Evolutionary conservation across 2,329 filamentous ascomycete genomes (phyloP).

Genomic region (Coniochaeta sp.): DNA sequence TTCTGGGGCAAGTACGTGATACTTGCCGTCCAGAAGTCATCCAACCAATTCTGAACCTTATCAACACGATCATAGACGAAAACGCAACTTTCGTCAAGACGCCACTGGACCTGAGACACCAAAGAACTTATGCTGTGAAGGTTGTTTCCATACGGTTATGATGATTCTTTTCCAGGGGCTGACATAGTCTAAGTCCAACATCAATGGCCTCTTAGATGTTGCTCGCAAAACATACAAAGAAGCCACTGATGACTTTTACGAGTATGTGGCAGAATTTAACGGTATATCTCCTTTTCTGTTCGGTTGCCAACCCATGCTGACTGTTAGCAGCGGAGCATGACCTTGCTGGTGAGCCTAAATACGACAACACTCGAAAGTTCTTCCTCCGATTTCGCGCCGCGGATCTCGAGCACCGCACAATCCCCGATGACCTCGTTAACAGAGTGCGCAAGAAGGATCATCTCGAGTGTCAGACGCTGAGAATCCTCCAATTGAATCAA

Average conservation of each 20-base stretch:
- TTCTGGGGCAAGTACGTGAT: constrained; percentile 61
- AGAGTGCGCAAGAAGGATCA: constrained; percentile 61
- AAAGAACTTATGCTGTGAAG: constrained; percentile 84
- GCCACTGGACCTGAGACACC: constrained; percentile 80
- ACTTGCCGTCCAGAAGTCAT: constrained; percentile 61
- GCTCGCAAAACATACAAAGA: constrained; percentile 87
- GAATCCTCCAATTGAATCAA: constrained; percentile 72
- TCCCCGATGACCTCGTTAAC: constrained; percentile 74
- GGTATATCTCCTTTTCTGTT: background rate
- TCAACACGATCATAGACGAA: constrained; percentile 66
- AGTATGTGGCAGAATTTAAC: constrained; percentile 33
- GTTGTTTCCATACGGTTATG: constrained; percentile 24
- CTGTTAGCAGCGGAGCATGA: constrained; percentile 42
- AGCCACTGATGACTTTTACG: constrained; percentile 67
- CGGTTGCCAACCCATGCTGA: background rate
- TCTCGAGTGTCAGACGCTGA: constrained; percentile 81
- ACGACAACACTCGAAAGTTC: constrained; percentile 70
- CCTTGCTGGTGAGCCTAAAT: constrained; percentile 61
- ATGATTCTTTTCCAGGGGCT: too few species aligned
- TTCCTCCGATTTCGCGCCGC: constrained; percentile 59
- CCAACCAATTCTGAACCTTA: constrained; percentile 52
- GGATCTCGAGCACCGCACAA: constrained; percentile 39
- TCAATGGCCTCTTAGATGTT: constrained; percentile 81
- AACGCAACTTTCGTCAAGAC: constrained; percentile 72
- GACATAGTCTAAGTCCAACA: constrained; percentile 50